Percentiles rank a stretch among this genome's conserved stretches.
phyloP scores from a whole-genome alignment of 768 basidiomycete genomes.

The Boletus eberwhitei region DNA sequence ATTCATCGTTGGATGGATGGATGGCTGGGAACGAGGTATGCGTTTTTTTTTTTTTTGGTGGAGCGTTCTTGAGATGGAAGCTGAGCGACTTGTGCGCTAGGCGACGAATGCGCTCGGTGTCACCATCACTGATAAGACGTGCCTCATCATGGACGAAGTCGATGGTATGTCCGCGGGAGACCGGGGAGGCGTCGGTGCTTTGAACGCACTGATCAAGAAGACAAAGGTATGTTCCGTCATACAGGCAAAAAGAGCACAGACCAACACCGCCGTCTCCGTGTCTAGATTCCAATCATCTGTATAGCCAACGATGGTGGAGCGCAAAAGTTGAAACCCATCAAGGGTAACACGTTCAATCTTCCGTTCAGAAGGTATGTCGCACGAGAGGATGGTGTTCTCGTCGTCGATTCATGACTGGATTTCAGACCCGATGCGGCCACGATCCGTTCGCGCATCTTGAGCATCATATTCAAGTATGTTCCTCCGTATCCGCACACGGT shows the following conservation, averaged over 20 bases:
- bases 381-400: background rate
- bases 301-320: constrained; percentile 89
- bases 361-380: constrained; percentile 68
- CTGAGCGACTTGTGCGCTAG: constrained; percentile 26
- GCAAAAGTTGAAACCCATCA: constrained; percentile 90
- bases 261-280: background rate
- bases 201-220: constrained; percentile 91
- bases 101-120: constrained; percentile 68
- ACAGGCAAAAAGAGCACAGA: background rate
- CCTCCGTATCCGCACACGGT: background rate
- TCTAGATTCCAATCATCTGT: constrained; percentile 91
- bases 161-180: constrained; percentile 99
- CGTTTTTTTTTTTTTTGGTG: constrained; percentile 22
- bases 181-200: constrained; percentile 91
- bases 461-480: constrained; percentile 84
- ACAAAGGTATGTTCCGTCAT: constrained; percentile 54
- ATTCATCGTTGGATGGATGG: constrained; percentile 85
- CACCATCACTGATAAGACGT: constrained; percentile 71
- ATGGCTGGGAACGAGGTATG: constrained; percentile 57
- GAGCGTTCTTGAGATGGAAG: background rate
- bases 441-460: constrained; percentile 83
- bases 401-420: background rate
- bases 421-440: constrained; percentile 72
- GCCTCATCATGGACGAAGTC: constrained; percentile 99
- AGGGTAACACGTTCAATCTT: constrained; percentile 66